Evolutionary conservation across 192 early-diverging fungal genomes (phyloP), one percentile per base, ranked within the genome.

Genomic region (Backusella macrospora): DNA sequence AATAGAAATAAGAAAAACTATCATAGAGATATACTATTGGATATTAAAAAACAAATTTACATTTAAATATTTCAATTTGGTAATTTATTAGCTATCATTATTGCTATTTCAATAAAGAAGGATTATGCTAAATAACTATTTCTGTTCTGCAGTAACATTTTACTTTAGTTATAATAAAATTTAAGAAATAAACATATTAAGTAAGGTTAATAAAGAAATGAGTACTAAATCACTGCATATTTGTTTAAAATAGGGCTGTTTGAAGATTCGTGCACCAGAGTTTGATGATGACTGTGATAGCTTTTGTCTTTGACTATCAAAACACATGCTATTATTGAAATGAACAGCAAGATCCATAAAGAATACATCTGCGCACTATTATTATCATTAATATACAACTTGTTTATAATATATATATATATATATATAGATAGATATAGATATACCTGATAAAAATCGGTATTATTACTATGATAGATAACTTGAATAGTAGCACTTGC

Each of bases 331-430:
- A 26, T 59, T 16, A 23, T 59, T 59, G n/a, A 59, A 59, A 21
- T 59, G 13, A 13, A 21, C 52, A 59, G 52, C 52, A 59, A 59
- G 52, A 59, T 59, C 52, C 52, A 59, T 59, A 59, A 59, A 59
- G 26, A 59, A 59, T 18, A 59, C 52, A 59, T 59, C 52, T 10
- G 52, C 5, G 10, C 52, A 59, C 52, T 59, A 59, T 59, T 9
- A 10, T 26, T 26, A 59, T 34, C 29, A 34, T 34, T 34, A 34
- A 34, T 34, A 34, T 34, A 34, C 2, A 34, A 34, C 29, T 34
- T 34, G 29, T 34, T 34, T 34, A 34, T 2, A 34, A 34, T 34
- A 34, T 1, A 34, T 34, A 34, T 34, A 0, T 34, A 21, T 9
- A 52, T 13, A 4, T 10, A 59, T 59, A 59, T n/a, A n/a, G n/a